phyloP scores from a whole-genome alignment of 179 eudicot species.

The Vitellaria paradoxa region DNA sequence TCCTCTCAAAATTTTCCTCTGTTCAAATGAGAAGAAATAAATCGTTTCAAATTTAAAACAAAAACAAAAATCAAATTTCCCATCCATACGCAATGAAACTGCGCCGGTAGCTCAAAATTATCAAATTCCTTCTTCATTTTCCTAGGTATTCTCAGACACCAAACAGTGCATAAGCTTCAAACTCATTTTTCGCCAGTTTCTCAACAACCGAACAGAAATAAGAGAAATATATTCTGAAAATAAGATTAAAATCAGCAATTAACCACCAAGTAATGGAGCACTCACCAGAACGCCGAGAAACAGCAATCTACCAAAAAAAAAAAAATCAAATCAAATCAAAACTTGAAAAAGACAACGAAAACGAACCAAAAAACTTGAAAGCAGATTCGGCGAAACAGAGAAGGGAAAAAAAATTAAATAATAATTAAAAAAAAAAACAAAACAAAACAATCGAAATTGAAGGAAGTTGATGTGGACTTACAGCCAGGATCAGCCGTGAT shows the following conservation, averaged over 20 bases:
- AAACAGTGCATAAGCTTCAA: neutral
- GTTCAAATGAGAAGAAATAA: neutral
- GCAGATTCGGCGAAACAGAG: neutral
- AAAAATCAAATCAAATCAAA: neutral
- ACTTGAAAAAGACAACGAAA: neutral
- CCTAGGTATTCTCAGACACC: neutral
- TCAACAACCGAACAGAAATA: neutral
- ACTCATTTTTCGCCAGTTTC: neutral
- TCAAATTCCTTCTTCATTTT: neutral
- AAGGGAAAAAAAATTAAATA: neutral
- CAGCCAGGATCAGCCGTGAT: conserved; percentile 33
- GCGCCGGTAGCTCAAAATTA: neutral
- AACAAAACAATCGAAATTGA: neutral
- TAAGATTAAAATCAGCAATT: neutral
- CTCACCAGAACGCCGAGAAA: conserved; percentile 25
- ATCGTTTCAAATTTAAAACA: neutral
- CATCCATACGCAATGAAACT: too few relatives aligned
- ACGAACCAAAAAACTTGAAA: neutral
- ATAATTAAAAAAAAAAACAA: neutral
- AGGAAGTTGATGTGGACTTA: neutral
- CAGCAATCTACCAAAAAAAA: conserved; percentile 20
- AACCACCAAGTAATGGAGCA: neutral
- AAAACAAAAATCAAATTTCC: too few relatives aligned
- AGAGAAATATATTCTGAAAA: neutral
- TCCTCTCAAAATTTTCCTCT: neutral